Evolutionary conservation across 23 red algal species (phyloP).

Genomic region (Cyanidioschyzon merolae): DNA sequence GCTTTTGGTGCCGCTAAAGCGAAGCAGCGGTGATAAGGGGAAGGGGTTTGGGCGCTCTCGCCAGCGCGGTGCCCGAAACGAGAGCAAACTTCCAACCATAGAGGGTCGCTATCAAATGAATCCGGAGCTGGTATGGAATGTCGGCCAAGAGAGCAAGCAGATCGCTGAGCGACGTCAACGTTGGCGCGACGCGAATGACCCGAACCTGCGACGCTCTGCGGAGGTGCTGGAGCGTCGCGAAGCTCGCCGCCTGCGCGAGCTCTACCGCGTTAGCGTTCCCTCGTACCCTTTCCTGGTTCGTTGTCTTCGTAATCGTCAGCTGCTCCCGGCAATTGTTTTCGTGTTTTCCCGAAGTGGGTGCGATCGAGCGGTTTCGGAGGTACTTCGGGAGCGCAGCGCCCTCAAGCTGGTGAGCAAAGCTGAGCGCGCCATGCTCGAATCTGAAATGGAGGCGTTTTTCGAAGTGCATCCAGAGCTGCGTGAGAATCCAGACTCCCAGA

Average conservation of each 20-base stretch:
- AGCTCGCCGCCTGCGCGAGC: not conserved
- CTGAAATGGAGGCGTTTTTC: conserved; percentile 47
- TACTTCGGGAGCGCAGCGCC: conserved; percentile 18
- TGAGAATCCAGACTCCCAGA: conserved; percentile 22
- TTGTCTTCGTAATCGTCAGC: conserved; percentile 28
- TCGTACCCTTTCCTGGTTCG: conserved; percentile 68
- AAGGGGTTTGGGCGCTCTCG: not conserved
- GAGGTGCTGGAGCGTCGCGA: not conserved
- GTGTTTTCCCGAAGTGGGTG: conserved; percentile 85
- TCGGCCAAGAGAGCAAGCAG: not conserved
- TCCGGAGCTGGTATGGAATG: not conserved
- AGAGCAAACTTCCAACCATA: not conserved
- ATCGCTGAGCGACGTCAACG: not conserved
- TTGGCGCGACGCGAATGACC: not conserved
- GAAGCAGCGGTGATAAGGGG: conserved; percentile 13
- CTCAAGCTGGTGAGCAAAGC: conserved; percentile 25
- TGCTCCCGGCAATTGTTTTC: conserved; percentile 94
- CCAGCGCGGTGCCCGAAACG: not conserved
- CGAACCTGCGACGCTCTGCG: not conserved
- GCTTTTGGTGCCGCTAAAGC: conserved; percentile 35
- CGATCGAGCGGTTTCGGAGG: conserved; percentile 54
- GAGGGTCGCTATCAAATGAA: conserved; percentile 3
- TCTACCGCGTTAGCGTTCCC: conserved; percentile 34
- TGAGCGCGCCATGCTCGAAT: conserved; percentile 33
- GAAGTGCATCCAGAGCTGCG: conserved; percentile 45